A percentile compares a stretch with the other conserved stretches of the same genome.
Evolutionary conservation across 495 filamentous ascomycete genomes (phyloP).

Genomic region (Lasiosphaeria hispida): DNA sequence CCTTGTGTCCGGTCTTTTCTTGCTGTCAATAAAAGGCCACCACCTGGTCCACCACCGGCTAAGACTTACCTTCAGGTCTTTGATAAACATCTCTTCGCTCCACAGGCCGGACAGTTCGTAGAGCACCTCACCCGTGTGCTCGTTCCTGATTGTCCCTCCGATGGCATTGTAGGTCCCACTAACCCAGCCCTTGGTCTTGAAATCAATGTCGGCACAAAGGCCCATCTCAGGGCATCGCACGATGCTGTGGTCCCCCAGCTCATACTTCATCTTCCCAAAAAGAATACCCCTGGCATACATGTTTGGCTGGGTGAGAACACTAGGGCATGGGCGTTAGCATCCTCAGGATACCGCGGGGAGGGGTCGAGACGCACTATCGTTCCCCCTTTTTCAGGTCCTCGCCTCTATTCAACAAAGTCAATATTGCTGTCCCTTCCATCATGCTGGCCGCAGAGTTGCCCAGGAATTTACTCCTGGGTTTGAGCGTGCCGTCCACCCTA

Average conservation of each 20-base stretch:
- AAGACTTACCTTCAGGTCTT: slow-evolving; percentile 67
- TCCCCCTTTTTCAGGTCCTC: slow-evolving; percentile 65
- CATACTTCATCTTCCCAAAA: slow-evolving; percentile 99
- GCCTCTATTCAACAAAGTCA: slow-evolving; percentile 78
- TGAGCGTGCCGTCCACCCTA: slow-evolving; percentile 91
- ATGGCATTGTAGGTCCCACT: slow-evolving; percentile 95
- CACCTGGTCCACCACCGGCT: background rate
- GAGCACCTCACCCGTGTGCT: slow-evolving; percentile 76
- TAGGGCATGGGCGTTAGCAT: slow-evolving; percentile 30
- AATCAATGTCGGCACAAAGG: slow-evolving; percentile 90
- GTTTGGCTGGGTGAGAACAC: slow-evolving; percentile 92
- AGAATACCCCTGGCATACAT: slow-evolving; percentile 98
- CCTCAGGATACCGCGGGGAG: background rate
- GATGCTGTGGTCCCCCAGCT: slow-evolving; percentile 93
- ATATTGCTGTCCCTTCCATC: slow-evolving; percentile 93
- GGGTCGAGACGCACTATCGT: slow-evolving; percentile 69
- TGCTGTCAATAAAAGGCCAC: slow-evolving; percentile 6
- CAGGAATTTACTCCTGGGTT: slow-evolving; percentile 93
- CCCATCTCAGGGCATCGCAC: slow-evolving; percentile 88
- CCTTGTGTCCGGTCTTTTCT: slow-evolving; percentile 75
- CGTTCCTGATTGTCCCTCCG: slow-evolving; percentile 87
- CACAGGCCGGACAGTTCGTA: slow-evolving; percentile 91
- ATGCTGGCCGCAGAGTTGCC: slow-evolving; percentile 97
- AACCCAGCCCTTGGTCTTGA: slow-evolving; percentile 98
- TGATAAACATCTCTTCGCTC: slow-evolving; percentile 91